Conservation (phyloP, 2,329 filamentous ascomycete genomes). For the Pestalotiopsis sp. region DNA sequence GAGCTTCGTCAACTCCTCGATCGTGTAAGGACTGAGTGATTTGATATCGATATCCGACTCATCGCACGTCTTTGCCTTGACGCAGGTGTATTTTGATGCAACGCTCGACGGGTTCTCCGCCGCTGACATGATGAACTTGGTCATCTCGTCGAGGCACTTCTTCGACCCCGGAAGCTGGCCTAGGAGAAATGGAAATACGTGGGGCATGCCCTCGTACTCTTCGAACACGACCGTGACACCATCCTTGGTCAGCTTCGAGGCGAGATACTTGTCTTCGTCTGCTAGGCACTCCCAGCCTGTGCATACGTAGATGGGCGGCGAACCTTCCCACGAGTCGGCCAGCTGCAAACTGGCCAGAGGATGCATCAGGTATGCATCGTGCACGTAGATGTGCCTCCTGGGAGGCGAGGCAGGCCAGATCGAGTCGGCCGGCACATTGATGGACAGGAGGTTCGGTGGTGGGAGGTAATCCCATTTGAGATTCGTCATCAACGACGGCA, state of each 20-base stretch:
- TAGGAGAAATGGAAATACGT: conserved; percentile 68
- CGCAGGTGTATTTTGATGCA: conserved; percentile 42
- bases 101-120: conserved; percentile 38
- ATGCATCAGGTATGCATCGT: conserved; percentile 60
- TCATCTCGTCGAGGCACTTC: conserved; percentile 59
- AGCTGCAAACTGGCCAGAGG: conserved; percentile 69
- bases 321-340: conserved; percentile 59
- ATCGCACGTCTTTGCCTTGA: conserved; percentile 54
- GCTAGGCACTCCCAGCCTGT: conserved; percentile 73
- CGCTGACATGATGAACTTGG: conserved; percentile 54
- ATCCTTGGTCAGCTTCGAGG: conserved; percentile 55
- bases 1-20: conserved; percentile 45
- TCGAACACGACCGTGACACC: conserved; percentile 67
- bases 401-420: conserved; percentile 62
- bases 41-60: conserved; percentile 49
- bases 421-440: conserved; percentile 46
- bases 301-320: conserved; percentile 69
- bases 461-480: conserved; percentile 66
- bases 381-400: conserved; percentile 55
- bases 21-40: conserved; percentile 43
- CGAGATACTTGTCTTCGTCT: conserved; percentile 68
- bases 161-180: conserved; percentile 44
- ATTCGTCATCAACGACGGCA: conserved; percentile 56
- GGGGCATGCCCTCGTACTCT: conserved; percentile 81
- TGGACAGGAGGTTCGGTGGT: conserved; percentile 38